Evolutionary conservation across 1,284 basidiomycete species (phyloP), one percentile per base, ranked within the genome.

Genomic region (Testicularia cyperi): DNA sequence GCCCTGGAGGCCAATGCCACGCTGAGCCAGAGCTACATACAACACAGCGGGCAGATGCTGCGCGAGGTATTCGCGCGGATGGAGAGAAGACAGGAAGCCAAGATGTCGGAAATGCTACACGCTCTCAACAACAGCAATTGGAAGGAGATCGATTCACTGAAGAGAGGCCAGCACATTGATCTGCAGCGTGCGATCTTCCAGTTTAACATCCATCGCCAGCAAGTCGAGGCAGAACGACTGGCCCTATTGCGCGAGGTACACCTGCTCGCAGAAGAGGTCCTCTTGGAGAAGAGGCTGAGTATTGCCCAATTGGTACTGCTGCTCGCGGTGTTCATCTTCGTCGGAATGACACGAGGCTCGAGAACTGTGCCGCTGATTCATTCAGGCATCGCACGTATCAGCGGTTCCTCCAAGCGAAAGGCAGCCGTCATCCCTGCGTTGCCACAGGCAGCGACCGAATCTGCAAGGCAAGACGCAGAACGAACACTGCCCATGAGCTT

Each of bases 1-100:
- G 84, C 85, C 6, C 82, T 98, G 5, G 94, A 98, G 75, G 82
- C 83, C 6, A 95, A 95, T 70, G 87, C 90, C 29, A 91, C 89
- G 0, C 80, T 97, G 1, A 88, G 90, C 40, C 83, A 86, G 37
- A 82, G 86, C 15, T 98, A 95, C 75, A 86, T 95, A 19, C 90
- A 94, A 70, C 90, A 94, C 72, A 92, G 95, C 74, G 88, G 86
- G 1, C 80, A 83, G 16, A 83, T 85, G 25, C 82, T 95, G 25
- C 81, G 89, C 6, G 86, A 88, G 30, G 83, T 89, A 27, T 80
- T 97, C 19, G 81, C 82, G 38, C 80, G 86, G 27, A 78, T 94
- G n/a, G 86, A 87, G 46, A 60, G 65, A 25, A 65, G 72, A 12
- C 78, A 74, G 26, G 77, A 76, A 28, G 25, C 33, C 12, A 51